Evolutionary conservation across 352 stramenopile species (phyloP).

Genomic region (Lagenidium sp.): DNA sequence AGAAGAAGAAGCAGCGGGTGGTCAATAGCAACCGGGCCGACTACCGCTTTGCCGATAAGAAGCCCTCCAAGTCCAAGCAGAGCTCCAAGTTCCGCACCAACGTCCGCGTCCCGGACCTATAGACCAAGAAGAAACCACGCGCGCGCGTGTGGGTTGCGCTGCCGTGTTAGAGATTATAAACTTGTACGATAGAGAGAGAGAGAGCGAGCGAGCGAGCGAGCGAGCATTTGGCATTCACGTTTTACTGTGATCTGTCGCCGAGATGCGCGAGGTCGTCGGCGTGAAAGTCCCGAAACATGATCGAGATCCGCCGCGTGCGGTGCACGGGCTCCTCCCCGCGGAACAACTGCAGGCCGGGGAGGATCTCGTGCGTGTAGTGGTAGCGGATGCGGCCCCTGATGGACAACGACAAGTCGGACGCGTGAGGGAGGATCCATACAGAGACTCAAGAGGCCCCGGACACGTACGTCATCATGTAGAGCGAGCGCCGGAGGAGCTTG

Average conservation of each 20-base stretch:
- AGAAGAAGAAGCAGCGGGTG: conserved; percentile 53
- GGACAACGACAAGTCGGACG: too few relatives aligned
- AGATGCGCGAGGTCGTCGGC: conserved; percentile 19
- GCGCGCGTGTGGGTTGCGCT: too few relatives aligned
- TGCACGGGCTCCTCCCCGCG: conserved; percentile 37
- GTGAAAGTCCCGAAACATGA: conserved; percentile 75
- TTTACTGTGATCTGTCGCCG: too few relatives aligned
- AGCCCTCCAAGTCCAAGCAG: conserved; percentile 31
- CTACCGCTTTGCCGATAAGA: conserved; percentile 63
- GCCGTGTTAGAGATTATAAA: too few relatives aligned
- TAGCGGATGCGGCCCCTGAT: conserved; percentile 70
- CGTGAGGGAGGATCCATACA: neutral
- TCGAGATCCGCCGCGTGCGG: conserved; percentile 72
- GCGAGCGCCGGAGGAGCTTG: conserved; percentile 56
- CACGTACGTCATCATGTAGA: conserved; percentile 84
- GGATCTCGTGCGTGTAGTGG: conserved; percentile 83
- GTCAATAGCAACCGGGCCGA: conserved; percentile 77
- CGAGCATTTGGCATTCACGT: too few relatives aligned
- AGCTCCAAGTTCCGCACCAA: conserved; percentile 59
- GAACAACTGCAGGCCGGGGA: conserved; percentile 55
- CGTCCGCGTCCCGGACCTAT: conserved; percentile 30
- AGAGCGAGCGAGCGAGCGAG: too few relatives aligned
- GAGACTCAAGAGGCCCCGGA: neutral
- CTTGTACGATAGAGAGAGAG: too few relatives aligned
- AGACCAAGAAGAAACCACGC: too few relatives aligned